A percentile compares a stretch with the other conserved stretches of the same genome.
phyloP scores from a whole-genome alignment of 176 grass and related monocot genomes.

The Neostapfia colusana region DNA sequence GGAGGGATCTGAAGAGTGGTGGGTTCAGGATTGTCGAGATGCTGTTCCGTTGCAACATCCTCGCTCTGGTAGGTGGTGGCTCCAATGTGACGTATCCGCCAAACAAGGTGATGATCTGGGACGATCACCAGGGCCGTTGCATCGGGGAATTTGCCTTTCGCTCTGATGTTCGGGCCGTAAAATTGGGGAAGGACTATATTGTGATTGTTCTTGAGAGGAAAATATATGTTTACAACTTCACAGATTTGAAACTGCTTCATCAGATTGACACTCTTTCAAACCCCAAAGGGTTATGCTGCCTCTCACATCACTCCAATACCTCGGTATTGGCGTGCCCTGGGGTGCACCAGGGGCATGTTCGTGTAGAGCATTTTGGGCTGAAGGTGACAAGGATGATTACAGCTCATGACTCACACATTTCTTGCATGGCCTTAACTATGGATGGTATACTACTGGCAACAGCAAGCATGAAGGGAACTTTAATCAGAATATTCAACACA shows the following conservation, averaged over 20 bases:
- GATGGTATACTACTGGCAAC: conserved; percentile 90
- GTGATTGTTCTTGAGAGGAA: conserved; percentile 92
- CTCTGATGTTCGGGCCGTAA: conserved; percentile 66
- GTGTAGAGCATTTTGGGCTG: conserved; percentile 88
- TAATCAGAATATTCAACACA: conserved; percentile 98
- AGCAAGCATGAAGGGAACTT: conserved; percentile 83
- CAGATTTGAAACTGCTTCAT: conserved; percentile 78
- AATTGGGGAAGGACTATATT: conserved; percentile 62
- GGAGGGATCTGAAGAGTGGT: conserved; percentile 79
- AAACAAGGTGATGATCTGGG: conserved; percentile 96
- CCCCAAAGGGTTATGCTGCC: conserved; percentile 78
- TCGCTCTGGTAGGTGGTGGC: conserved; percentile 79
- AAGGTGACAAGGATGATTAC: conserved; percentile 78
- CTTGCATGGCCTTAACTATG: conserved; percentile 84
- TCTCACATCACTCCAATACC: conserved; percentile 77
- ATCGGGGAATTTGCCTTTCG: conserved; percentile 85
- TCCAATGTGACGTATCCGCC: conserved; percentile 71
- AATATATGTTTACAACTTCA: conserved; percentile 84
- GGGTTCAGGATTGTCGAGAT: conserved; percentile 89
- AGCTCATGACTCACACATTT: conserved; percentile 88
- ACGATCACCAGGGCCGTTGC: conserved; percentile 84
- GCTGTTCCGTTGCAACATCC: conserved; percentile 89
- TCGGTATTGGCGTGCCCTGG: conserved; percentile 91
- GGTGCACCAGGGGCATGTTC: conserved; percentile 63
- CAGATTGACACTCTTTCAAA: conserved; percentile 91